phyloP scores from a whole-genome alignment of 257 asterid genomes.

The Nicotiana tabacum region DNA sequence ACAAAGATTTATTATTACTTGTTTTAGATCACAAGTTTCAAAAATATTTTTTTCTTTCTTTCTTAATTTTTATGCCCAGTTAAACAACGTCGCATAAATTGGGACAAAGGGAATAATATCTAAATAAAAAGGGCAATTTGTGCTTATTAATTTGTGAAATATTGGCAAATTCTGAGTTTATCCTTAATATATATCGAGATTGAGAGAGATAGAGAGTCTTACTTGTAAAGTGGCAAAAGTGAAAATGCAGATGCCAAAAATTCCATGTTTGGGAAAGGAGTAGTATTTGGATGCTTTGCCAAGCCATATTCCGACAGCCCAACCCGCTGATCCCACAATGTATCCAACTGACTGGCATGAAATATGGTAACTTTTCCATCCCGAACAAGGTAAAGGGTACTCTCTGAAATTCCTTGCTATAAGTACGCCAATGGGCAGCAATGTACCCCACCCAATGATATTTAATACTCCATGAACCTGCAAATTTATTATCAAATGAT shows the following conservation, averaged over 20 bases:
- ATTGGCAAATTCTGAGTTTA: too few relatives aligned
- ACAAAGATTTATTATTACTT: too few relatives aligned
- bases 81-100: too few relatives aligned
- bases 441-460: slow-evolving; percentile 60
- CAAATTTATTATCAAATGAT: not conserved
- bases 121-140: too few relatives aligned
- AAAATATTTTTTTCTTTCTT: too few relatives aligned
- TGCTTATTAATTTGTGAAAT: too few relatives aligned
- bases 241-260: slow-evolving; percentile 33
- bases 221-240: slow-evolving; percentile 55
- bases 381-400: not conserved
- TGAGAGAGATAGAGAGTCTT: not conserved
- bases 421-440: slow-evolving; percentile 54
- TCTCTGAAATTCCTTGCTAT: slow-evolving; percentile 39
- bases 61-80: too few relatives aligned
- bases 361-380: slow-evolving; percentile 31
- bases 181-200: too few relatives aligned
- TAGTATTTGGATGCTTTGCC: slow-evolving; percentile 33
- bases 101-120: too few relatives aligned
- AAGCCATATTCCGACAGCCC: slow-evolving; percentile 51
- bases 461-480: slow-evolving; percentile 62
- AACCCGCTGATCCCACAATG: slow-evolving; percentile 36
- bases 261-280: slow-evolving; percentile 31
- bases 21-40: too few relatives aligned
- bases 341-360: slow-evolving; percentile 43